phyloP scores from a whole-genome alignment of 805 yeast species.

The Lipomyces lipofer region DNA sequence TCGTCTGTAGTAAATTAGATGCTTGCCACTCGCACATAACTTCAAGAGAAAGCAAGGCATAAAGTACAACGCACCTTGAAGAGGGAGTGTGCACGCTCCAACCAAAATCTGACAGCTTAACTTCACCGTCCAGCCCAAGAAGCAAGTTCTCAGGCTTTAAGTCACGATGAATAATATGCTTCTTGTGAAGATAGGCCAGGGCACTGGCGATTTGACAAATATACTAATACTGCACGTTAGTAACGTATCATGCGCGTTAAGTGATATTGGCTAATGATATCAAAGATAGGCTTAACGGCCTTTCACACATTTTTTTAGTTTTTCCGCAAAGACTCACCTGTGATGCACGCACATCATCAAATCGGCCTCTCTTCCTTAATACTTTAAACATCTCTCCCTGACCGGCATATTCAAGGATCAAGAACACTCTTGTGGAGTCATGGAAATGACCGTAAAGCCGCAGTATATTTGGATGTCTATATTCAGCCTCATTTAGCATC shows the following conservation, averaged over 20 bases:
- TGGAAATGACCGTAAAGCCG: slow-evolving; percentile 82
- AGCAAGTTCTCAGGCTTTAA: slow-evolving; percentile 92
- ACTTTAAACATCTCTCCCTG: slow-evolving; percentile 83
- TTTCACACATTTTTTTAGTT: no score
- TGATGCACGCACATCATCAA: slow-evolving; percentile 73
- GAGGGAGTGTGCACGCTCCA: slow-evolving; percentile 81
- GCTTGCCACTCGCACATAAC: slow-evolving; percentile 1
- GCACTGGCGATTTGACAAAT: slow-evolving; percentile 83
- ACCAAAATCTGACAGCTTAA: slow-evolving; percentile 92
- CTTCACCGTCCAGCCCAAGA: slow-evolving; percentile 68
- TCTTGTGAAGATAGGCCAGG: slow-evolving; percentile 70
- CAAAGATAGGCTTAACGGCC: no score
- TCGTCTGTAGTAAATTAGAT: slow-evolving; percentile 44
- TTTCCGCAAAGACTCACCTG: slow-evolving; percentile 41
- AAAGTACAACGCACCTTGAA: slow-evolving; percentile 31
- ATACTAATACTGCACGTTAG: slow-evolving; percentile 48
- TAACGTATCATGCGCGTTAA: background rate
- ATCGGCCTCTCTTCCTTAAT: slow-evolving; percentile 63
- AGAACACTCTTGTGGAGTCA: slow-evolving; percentile 75
- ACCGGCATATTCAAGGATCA: slow-evolving; percentile 80
- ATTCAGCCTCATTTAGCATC: slow-evolving; percentile 17
- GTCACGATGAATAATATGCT: slow-evolving; percentile 85
- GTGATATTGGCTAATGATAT: background rate
- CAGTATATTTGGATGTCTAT: slow-evolving; percentile 72
- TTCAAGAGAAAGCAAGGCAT: background rate